phyloP scores from a whole-genome alignment of 1,284 basidiomycete species.

The Puccinia coronata region DNA sequence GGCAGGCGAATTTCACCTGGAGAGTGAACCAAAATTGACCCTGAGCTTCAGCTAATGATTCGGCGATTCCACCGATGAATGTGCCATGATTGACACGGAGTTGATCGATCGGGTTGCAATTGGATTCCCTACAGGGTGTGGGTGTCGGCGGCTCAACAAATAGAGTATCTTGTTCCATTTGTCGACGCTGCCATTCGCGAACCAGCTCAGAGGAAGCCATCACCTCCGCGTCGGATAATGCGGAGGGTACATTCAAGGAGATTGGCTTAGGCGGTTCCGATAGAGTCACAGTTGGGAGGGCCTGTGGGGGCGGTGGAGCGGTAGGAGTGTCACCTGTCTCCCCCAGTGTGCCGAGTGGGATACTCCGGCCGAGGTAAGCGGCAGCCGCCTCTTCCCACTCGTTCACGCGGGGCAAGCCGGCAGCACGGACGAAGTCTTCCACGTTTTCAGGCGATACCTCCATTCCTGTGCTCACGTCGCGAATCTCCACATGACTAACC shows the following conservation, averaged over 20 bases:
- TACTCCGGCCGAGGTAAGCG: neutral
- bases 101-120: neutral
- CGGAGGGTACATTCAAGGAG: neutral
- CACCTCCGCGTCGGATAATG: neutral
- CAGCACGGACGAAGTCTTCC: neutral
- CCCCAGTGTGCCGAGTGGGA: conserved; percentile 10
- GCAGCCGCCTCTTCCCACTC: conserved; percentile 16
- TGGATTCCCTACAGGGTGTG: neutral
- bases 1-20: neutral
- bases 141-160: neutral
- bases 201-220: conserved; percentile 10
- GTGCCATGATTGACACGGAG: neutral
- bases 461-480: neutral
- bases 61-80: conserved; percentile 8
- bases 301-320: neutral
- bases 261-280: neutral
- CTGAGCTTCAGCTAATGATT: neutral
- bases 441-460: conserved; percentile 1
- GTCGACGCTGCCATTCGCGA: conserved; percentile 30
- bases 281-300: neutral
- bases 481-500: conserved; percentile 9
- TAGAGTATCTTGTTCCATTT: conserved; percentile 11
- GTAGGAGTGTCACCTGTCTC: neutral
- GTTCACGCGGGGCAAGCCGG: neutral
- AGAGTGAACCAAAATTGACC: conserved; percentile 21